Evolutionary conservation across 139 green algal genomes (phyloP).

Genomic region (Ettlia oleoabundans): DNA sequence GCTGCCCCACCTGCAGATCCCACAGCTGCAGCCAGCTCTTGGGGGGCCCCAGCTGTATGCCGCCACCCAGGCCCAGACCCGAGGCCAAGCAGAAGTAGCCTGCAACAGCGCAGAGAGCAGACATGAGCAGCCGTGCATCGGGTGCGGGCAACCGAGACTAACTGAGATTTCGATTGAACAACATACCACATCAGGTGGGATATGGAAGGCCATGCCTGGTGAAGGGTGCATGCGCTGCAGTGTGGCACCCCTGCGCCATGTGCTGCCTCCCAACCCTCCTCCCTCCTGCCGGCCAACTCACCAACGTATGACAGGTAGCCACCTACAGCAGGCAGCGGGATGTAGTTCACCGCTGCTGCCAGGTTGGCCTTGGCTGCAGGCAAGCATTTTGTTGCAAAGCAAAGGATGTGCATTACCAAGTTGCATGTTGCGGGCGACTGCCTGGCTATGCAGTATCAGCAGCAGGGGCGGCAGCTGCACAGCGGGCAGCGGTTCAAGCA

Average conservation of each 20-base stretch:
- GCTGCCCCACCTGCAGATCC: slow-evolving; percentile 4
- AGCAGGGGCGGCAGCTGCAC: too few species aligned
- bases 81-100: slow-evolving; percentile 27
- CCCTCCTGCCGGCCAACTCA: background rate
- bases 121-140: background rate
- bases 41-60: background rate
- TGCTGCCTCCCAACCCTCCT: background rate
- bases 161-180: too few species aligned
- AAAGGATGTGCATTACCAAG: too few species aligned
- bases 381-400: too few species aligned
- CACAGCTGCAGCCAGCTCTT: slow-evolving; percentile 11
- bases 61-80: slow-evolving; percentile 24
- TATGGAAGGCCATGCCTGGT: background rate
- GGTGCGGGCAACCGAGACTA: too few species aligned
- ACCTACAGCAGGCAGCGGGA: slow-evolving; percentile 77
- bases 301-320: slow-evolving; percentile 72
- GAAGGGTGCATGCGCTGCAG: background rate
- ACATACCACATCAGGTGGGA: too few species aligned
- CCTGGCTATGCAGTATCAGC: too few species aligned
- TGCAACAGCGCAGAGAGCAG: background rate
- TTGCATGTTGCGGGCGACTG: background rate
- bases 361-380: slow-evolving; percentile 59
- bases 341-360: slow-evolving; percentile 72
- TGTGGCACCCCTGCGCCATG: background rate
- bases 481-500: background rate